Percentiles rank a stretch among this genome's conserved stretches.
Evolutionary conservation across 805 yeast genomes (phyloP).

Genomic region (Saccharomycopsis selenospora): DNA sequence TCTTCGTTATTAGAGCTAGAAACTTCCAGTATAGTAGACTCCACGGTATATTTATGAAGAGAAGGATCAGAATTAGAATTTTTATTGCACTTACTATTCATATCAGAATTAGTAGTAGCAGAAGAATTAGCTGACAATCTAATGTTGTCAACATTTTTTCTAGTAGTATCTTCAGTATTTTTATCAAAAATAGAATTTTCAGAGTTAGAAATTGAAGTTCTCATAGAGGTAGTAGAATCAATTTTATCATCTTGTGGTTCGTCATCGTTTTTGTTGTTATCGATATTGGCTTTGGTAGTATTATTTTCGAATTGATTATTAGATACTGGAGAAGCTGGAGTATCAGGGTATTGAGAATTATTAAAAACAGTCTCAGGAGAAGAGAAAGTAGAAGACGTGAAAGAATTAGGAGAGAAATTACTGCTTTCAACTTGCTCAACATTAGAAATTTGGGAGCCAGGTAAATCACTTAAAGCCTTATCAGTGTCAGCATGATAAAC

Average conservation of each 20-base stretch:
- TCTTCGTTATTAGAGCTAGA: background rate
- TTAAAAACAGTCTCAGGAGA: constrained; percentile 5
- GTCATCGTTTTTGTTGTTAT: background rate
- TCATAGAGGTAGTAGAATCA: constrained; percentile 4
- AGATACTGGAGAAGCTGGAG: constrained; percentile 14
- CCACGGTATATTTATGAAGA: background rate
- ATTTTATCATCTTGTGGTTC: background rate
- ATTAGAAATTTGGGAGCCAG: background rate
- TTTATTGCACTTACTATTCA: background rate
- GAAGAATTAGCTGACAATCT: constrained; percentile 9
- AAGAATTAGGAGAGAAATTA: constrained; percentile 11
- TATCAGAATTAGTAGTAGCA: constrained; percentile 1
- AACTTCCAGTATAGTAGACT: constrained; percentile 4
- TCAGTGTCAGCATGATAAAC: constrained; percentile 18
- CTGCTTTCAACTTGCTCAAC: background rate
- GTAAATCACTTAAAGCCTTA: background rate
- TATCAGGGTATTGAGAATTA: constrained; percentile 11
- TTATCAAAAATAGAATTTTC: constrained; percentile 14
- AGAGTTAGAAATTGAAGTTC: constrained; percentile 16
- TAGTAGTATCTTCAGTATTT: background rate
- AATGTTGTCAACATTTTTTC: background rate
- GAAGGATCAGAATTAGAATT: background rate
- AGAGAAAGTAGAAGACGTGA: constrained; percentile 14
- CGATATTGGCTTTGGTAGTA: background rate
- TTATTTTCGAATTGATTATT: background rate